A percentile compares a stretch with the other conserved stretches of the same genome.
phyloP scores from a whole-genome alignment of 768 basidiomycete species.

The Kwoniella heveanensis region DNA sequence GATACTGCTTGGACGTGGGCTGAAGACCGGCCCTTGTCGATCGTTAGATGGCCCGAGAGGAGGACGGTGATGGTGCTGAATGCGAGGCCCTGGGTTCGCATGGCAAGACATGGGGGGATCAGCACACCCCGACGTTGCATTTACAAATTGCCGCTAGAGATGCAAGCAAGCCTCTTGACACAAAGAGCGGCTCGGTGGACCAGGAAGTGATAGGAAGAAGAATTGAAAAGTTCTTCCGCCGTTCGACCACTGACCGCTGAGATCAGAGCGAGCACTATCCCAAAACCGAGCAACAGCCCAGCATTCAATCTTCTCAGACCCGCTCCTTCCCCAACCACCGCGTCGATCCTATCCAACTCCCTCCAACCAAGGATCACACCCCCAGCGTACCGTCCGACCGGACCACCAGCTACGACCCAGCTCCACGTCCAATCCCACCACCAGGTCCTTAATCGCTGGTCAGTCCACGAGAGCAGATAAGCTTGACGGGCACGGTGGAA shows the following conservation, averaged over 20 bases:
- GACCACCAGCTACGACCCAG: slow-evolving; percentile 45
- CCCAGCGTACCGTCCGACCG: slow-evolving; percentile 40
- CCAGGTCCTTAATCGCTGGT: slow-evolving; percentile 9
- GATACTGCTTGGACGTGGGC: slow-evolving; percentile 23
- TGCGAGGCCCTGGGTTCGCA: slow-evolving; percentile 33
- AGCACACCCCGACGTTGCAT: not conserved
- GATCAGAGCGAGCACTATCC: slow-evolving; percentile 31
- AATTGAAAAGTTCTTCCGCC: too few species aligned
- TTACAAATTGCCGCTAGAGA: not conserved
- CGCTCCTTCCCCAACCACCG: slow-evolving; percentile 1
- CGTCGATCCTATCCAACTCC: slow-evolving; percentile 32
- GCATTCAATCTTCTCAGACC: slow-evolving; percentile 23
- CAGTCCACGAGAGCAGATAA: slow-evolving; percentile 13
- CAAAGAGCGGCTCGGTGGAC: not conserved
- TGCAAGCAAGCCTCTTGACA: too few species aligned
- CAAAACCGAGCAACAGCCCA: slow-evolving; percentile 30
- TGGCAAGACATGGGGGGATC: not conserved
- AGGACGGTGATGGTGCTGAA: slow-evolving; percentile 27
- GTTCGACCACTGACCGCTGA: slow-evolving; percentile 31
- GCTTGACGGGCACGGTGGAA: slow-evolving; percentile 20
- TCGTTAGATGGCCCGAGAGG: slow-evolving; percentile 34
- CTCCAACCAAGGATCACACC: slow-evolving; percentile 44
- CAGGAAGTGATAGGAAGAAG: not conserved
- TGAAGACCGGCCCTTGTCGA: slow-evolving; percentile 36
- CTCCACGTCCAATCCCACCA: slow-evolving; percentile 42